phyloP scores from a whole-genome alignment of 805 yeast genomes.

The Peterozyma toletana region DNA sequence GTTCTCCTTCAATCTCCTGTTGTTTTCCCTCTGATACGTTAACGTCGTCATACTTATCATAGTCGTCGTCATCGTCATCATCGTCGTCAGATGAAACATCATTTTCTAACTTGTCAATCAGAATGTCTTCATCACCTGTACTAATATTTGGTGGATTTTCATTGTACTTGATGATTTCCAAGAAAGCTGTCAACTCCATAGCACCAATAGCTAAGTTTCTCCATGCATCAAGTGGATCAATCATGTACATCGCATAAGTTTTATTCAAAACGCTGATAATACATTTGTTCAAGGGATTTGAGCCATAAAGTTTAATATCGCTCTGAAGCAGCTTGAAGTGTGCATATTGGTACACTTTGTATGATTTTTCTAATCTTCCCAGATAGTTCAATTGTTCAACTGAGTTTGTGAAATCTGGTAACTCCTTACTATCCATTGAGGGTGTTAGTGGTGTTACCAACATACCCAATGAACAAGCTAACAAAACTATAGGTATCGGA shows the following conservation, averaged over 20 bases:
- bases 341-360: constrained; percentile 3
- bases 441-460: constrained; percentile 3
- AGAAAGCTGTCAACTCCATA: not conserved
- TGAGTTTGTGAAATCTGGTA: constrained; percentile 1
- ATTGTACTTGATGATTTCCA: not conserved
- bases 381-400: constrained; percentile 1
- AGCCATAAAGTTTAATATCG: not conserved
- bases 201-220: constrained; percentile 1
- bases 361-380: constrained; percentile 1
- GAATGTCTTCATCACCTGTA: no score
- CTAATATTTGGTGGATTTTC: not conserved
- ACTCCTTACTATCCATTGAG: not conserved
- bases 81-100: no score
- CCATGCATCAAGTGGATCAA: constrained; percentile 8
- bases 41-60: no score
- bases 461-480: constrained; percentile 5
- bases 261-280: constrained; percentile 4
- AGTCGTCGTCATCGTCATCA: no score
- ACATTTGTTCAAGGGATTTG: constrained; percentile 1
- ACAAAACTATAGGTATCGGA: not conserved
- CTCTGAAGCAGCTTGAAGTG: not conserved
- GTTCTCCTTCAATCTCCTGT: no score
- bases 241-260: constrained; percentile 5
- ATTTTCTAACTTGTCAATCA: no score
- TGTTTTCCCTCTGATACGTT: no score